Base-by-base conservation (phyloP, 2,329 filamentous ascomycete species). In the Trichoderma sp. region DNA sequence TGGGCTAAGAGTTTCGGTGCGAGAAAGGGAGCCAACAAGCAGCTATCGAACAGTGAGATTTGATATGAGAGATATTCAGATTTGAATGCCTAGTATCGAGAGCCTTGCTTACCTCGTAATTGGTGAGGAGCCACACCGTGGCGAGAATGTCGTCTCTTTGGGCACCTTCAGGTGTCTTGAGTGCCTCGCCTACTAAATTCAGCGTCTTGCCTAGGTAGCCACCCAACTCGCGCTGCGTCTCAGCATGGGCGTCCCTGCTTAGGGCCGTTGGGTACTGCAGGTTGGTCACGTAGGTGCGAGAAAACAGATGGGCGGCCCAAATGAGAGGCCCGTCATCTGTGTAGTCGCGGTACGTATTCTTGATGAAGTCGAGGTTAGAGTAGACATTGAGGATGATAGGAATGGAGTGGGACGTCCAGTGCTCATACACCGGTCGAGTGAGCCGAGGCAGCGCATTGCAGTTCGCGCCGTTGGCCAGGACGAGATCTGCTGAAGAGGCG, bases 311-410 rank as follows among this genome's bases (percentile, higher is more conserved):
- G 17, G 78, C 77, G 6, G 78, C 77, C 74, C 78, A 80, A 10
- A 78, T 61, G n/a, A 81, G 72, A 8, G 79, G 78, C 5, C 80
- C 79, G 45, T 79, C 70, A 17, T 19, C 15, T 9, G 66, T 22
- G 22, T 68, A 57, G 25, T 72, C 69, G 19, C 65, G 69, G 67
- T 78, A 80, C 12, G 76, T 70, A 8, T 73, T 67, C 12, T 73
- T 72, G 1, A 81, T 71, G 39, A 81, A 81, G 6, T 74, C 72
- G 32, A 81, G 58, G 2, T 75, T 71, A 3, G 75, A 75, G 64
- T 81, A 81, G 52, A 79, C 75, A 57, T 78, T 75, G 22, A 81
- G 75, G 1, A 81, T 70, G 22, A 81, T 79, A 4, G 80, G 79
- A 3, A 81, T 72, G 0, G 80, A 80, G 42, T 80, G 76, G 2